Evolutionary conservation across 495 filamentous ascomycete genomes (phyloP), one percentile per base, ranked within the genome.

Genomic region (Trichocladium antarcticum): DNA sequence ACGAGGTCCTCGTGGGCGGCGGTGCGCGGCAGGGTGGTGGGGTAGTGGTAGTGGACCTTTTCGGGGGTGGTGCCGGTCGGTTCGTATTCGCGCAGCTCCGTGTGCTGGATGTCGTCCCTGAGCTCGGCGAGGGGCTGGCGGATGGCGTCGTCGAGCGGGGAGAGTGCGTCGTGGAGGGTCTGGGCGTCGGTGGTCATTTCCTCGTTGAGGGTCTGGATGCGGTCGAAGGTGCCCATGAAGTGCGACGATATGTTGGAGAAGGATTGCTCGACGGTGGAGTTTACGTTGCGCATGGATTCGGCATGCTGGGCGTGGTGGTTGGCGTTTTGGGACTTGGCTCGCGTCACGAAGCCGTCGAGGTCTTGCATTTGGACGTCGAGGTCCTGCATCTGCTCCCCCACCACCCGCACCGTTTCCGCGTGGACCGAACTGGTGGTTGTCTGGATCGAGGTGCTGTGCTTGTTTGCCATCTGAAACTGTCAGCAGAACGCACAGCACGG

Each of bases 391-490:
- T 97, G 93, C 21, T 81, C 82, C 59, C 89, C 84, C 9, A 96
- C 90, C 55, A 94, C 92, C 1, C 80, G 81, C 16, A 95, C 79
- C 0, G 89, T 94, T 65, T 94, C 83, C n/a, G 85, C 83, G 51
- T 97, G 88, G 9, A 97, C 87, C 0, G 87, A 85, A 46, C 84
- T 82, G 1, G 89, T 93, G 0, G 84, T 82, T 2, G 74, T 74
- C 52, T 87, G 84, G 51, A 97, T 88, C 3, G 84, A 81, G 1
- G 67, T 76, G 54, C 85, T 90, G 55, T 87, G 83, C 53, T 83
- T 76, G 51, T 89, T 85, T 21, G 89, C 87, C 11, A 67, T 60
- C 85, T 92, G 47, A 5, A 17, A 54, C 5, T 41, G 45, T 67
- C 59, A 69, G 67, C 55, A 58, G 52, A 49, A 35, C 24, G 4